Evolutionary conservation across 129 eudicot genomes (phyloP), one percentile per base, ranked within the genome.

Genomic region (Flaveria robusta): DNA sequence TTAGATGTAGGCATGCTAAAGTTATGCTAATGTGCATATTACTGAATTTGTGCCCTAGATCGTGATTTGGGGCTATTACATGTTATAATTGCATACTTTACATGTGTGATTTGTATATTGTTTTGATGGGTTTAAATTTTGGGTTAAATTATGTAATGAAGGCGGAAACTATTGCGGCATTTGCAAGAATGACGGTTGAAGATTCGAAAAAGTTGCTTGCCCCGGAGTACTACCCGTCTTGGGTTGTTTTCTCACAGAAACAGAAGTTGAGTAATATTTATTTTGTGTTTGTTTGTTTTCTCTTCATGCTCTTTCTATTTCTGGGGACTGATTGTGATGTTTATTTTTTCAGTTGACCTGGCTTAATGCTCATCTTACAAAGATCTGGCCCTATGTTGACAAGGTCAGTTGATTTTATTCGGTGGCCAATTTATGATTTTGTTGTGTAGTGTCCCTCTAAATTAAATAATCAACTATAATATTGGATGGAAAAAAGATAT

Each of bases 131-230:
- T 27, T 7, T 62, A 2, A 62, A 15, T 47, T 73, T 72, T 77
- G 59, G 47, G 74, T 77, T 65, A 20, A 47, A 50, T 18, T 78
- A 20, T 74, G 58, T 22, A 59, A 49, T 74, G 79, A 67, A 94
- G 99, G 99, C 99, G 60, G 68, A 83, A 26, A 91, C 96, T 5
- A 77, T 94, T 47, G 97, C 97, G 79, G 93, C 97, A 75, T 89
- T 94, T 81, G 99, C 99, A 1, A 94, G 94, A 74, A 94, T 94
- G 99, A 94, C 99, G 39, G 97, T 91, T 75, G 97, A 91, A 77
- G 99, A 94, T 94, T 94, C 99, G 23, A 94, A 92, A 82, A 94
- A 89, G 88, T 67, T 94, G 71, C 88, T 94, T 34, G 23, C 96
- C 18, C 93, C 93, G 19, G 92, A 86, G 66, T 82, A 81, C 69